These are phyloP conservation scores for Erysimum cheiranthoides DNA, from an alignment of 345 rosid genomes.

Conservation along the genomic window DNA sequence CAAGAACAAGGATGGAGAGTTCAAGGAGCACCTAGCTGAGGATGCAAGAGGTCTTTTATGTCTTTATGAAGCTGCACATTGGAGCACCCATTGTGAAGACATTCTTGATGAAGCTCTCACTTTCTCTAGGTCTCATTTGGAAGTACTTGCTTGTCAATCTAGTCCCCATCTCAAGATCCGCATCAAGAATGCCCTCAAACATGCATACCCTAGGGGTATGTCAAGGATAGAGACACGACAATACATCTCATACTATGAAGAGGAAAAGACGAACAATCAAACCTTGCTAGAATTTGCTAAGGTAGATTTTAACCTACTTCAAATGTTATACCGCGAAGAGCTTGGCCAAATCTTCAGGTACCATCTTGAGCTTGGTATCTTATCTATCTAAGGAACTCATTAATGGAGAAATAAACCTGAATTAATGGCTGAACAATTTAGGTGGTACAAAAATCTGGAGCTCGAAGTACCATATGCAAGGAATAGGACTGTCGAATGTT, in stretches of 20 bases:
- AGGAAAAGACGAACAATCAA: background rate
- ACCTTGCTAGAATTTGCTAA: slow-evolving; percentile 37
- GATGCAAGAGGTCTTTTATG: slow-evolving; percentile 27
- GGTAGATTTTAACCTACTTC: slow-evolving; percentile 22
- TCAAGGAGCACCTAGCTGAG: slow-evolving; percentile 5
- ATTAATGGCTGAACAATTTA: no score
- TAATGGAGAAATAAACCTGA: background rate
- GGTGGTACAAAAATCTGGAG: slow-evolving; percentile 16
- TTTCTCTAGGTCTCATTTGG: slow-evolving; percentile 27
- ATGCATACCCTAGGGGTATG: slow-evolving; percentile 28
- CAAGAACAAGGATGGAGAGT: slow-evolving; percentile 13
- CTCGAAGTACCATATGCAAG: slow-evolving; percentile 1
- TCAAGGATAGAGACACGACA: slow-evolving; percentile 32
- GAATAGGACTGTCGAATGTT: slow-evolving; percentile 14
- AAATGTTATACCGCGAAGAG: slow-evolving; percentile 15
- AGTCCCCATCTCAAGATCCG: slow-evolving; percentile 9
- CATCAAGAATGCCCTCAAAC: slow-evolving; percentile 32
- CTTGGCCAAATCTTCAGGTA: slow-evolving; percentile 21
- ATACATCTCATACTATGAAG: slow-evolving; percentile 31
- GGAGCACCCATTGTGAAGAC: slow-evolving; percentile 29
- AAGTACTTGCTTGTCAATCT: background rate
- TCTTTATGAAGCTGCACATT: slow-evolving; percentile 30
- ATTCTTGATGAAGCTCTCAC: slow-evolving; percentile 31
- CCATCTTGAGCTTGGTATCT: background rate
- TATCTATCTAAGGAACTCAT: background rate